Percentiles rank a stretch among this genome's conserved stretches.
Evolutionary conservation across 225 moss, liverwort and hornwort species (phyloP).

Genomic region (Lunularia cruciata): DNA sequence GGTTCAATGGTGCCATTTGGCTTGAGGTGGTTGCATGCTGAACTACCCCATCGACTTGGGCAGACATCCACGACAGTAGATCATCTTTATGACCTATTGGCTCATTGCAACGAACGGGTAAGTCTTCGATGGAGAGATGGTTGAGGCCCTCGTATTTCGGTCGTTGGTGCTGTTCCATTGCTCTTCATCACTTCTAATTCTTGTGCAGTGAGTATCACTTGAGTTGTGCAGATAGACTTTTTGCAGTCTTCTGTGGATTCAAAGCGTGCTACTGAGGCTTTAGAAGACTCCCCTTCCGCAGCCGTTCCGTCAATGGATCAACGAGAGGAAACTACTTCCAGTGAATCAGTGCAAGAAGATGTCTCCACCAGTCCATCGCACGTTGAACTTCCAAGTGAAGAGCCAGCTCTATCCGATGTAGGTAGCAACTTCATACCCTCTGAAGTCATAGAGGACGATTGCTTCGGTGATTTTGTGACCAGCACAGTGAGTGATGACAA

Average conservation of each 20-base stretch:
- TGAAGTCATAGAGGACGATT: slow-evolving; percentile 69
- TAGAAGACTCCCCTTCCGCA: slow-evolving; percentile 29
- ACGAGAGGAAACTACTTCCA: slow-evolving; percentile 16
- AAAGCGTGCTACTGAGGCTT: slow-evolving; percentile 25
- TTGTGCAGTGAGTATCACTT: neutral
- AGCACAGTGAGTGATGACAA: slow-evolving; percentile 35
- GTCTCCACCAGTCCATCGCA: slow-evolving; percentile 19
- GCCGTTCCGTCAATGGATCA: slow-evolving; percentile 11
- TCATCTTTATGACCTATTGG: slow-evolving; percentile 81
- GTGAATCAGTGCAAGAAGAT: slow-evolving; percentile 7
- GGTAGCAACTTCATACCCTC: slow-evolving; percentile 47
- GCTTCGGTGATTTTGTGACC: slow-evolving; percentile 86
- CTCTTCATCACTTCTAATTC: neutral
- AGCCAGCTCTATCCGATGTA: slow-evolving; percentile 34
- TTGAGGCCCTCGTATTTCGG: too few relatives aligned
- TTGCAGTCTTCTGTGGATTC: slow-evolving; percentile 47
- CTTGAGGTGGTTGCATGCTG: slow-evolving; percentile 88
- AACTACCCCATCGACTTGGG: slow-evolving; percentile 92
- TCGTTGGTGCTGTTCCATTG: too few relatives aligned
- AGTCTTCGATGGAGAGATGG: too few relatives aligned
- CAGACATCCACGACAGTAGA: slow-evolving; percentile 65
- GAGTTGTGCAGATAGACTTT: slow-evolving; percentile 53
- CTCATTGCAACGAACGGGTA: slow-evolving; percentile 80
- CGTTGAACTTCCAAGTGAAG: slow-evolving; percentile 20
- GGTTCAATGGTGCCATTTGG: slow-evolving; percentile 99